Evolutionary conservation across 2,329 filamentous ascomycete genomes (phyloP), one percentile per base, ranked within the genome.

Genomic region (Epichloe aotearoae): DNA sequence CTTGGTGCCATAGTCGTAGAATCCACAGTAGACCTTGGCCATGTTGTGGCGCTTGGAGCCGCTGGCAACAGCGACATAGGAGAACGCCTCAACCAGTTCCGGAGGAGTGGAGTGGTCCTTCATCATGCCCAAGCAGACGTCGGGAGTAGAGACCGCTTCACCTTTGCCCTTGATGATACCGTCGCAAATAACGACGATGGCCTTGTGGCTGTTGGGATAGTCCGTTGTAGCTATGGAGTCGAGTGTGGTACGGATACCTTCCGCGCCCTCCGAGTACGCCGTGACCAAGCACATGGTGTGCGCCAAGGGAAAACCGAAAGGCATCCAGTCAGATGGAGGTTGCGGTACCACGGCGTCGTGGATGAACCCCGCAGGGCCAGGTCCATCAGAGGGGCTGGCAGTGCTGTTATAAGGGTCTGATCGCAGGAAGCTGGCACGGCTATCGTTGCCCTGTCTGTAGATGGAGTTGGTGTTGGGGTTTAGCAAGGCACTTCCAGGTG

Each of bases 11-110:
- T 97, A 98, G 67, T 97, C 88, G 69, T 98, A 98, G 74, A 97
- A 98, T 43, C 94, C 94, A 51, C 90, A 85, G 69, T 97, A 96
- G 52, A 97, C 82, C 75, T 97, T 96, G 60, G 93, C 91, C 93
- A 97, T 98, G 70, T 97, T 98, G 80, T 98, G 94, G 60, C 93
- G 83, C 74, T 98, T 98, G 46, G 90, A 86, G 52, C 93, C 93
- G 64, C 86, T 93, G 40, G 93, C 88, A 36, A 98, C 91, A 12
- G 93, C 94, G 48, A 98, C 93, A 58, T 98, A 98, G 1, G 91
- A 97, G 69, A 89, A 96, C 0, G 89, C 79, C 61, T 88, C 76
- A 2, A 97, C 93, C 53, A 96, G 84, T 30, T 94, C 82, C 0
- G 82, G 84, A 5, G 81, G 77, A 7, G 89, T 76, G 2, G 88